Base-by-base conservation (phyloP, 2,329 filamentous ascomycete species). In the Dothidotthia symphoricarpi region DNA sequence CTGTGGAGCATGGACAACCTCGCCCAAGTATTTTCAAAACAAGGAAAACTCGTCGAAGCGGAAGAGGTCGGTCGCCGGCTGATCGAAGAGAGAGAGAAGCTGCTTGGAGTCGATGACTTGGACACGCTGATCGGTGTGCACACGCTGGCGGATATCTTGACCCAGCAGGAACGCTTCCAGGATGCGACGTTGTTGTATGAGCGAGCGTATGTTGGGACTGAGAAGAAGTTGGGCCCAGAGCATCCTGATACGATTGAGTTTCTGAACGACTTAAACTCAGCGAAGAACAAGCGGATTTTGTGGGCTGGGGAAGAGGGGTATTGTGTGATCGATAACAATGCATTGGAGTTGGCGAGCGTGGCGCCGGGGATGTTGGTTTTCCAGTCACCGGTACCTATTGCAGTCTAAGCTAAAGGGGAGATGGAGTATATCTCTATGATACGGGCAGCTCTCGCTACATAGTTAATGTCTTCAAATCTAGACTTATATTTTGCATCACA, bases 141-240 rank as follows among this genome's bases (percentile, higher is more conserved):
- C 9, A 25, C 12, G 7, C 31, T 49, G 10, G 45, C 28, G 14
- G 6, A 8, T 8, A 22, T 29, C 0, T 25, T 39, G 14, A 17
- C 24, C 3, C 8, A 16, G 10, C 28, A 36, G 16, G 41, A 41
- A 12, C 28, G 33, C 4, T 34, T 47, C 12, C 17, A 32, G 8
- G 41, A 49, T 24, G 40, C 46, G 11, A 14, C 17, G 15, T 7
- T 16, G 6, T 10, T 43, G 15, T 6, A 27, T 16, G 24, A 31
- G 30, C 27, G 14, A 12, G 26, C 32, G 3, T n/a, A 41, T 14
- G 14, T 34, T 13, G 16, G 8, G 28, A 39, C 31, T 13, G 35
- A 41, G 11, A 37, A 30, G 34, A 16, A n/a, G 6, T 22, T 49
- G 9, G 45, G 41, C 2, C 10, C 3, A 7, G 36, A 42, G 15